A percentile compares a stretch with the other conserved stretches of the same genome.
phyloP scores from a whole-genome alignment of 805 yeast genomes.

The Lipomyces orientalis region DNA sequence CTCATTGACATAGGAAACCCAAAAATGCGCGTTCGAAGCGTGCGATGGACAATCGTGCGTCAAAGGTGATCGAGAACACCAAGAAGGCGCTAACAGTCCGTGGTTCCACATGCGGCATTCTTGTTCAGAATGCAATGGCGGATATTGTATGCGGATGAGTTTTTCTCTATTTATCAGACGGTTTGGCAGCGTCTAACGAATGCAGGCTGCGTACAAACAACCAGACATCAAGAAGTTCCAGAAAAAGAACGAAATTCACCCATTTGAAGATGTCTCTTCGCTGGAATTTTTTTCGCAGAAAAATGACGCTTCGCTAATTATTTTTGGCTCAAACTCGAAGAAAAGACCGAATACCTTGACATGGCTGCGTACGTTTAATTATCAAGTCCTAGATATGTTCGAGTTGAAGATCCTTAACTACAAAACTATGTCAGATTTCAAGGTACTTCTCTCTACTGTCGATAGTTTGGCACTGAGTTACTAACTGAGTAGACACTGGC shows the following conservation, averaged over 20 bases:
- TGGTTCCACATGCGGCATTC: slow-evolving; percentile 78
- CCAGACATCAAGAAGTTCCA: slow-evolving; percentile 86
- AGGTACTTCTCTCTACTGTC: neutral
- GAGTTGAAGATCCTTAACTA: slow-evolving; percentile 75
- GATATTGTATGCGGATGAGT: slow-evolving; percentile 55
- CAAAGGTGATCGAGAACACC: slow-evolving; percentile 86
- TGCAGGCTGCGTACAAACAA: slow-evolving; percentile 58
- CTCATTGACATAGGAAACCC: slow-evolving; percentile 61
- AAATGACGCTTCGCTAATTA: slow-evolving; percentile 86
- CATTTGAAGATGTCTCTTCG: slow-evolving; percentile 86
- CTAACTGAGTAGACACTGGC: slow-evolving; percentile 48
- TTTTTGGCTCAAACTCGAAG: slow-evolving; percentile 78
- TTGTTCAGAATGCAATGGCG: slow-evolving; percentile 84
- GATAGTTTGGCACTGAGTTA: neutral
- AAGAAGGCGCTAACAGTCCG: slow-evolving; percentile 91
- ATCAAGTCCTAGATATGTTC: slow-evolving; percentile 90
- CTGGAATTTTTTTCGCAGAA: slow-evolving; percentile 94
- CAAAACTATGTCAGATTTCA: slow-evolving; percentile 81
- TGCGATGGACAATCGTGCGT: slow-evolving; percentile 85
- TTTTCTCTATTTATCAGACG: neutral
- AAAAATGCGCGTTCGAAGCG: slow-evolving; percentile 95
- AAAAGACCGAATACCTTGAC: slow-evolving; percentile 92
- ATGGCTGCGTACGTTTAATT: slow-evolving; percentile 87
- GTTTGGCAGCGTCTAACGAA: slow-evolving; percentile 1
- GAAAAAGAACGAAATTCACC: slow-evolving; percentile 86